Evolutionary conservation across 495 filamentous ascomycete species (phyloP), one percentile per base, ranked within the genome.

Genomic region (Aspergillus hancockii): DNA sequence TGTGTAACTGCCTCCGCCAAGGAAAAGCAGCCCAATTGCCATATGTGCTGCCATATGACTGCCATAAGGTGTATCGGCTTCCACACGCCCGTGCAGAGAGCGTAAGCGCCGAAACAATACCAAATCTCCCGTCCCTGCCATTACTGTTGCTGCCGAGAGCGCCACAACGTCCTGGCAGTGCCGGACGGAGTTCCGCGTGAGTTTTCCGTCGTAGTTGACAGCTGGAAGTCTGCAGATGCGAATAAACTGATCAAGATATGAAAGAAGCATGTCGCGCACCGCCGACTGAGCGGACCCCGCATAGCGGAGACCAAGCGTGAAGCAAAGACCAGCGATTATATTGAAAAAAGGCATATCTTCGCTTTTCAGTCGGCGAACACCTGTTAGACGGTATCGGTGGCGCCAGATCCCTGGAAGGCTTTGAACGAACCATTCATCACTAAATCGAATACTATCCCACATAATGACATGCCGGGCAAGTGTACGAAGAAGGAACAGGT

Each of bases 101-200:
- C 94, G 87, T 23, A 99, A 81, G 14, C 93, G 84, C n/a, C 95
- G 86, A 68, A 98, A 90, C n/a, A 96, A 84, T 14, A 79, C 71
- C 18, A 99, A 75, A 67, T 99, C 95, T 31, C 94, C 95, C 2
- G 90, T 97, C 13, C 94, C 94, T 16, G 94, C 92, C 93, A 97
- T 97, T 36, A 97, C 90, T 6, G 86, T 90, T 2, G 92, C 86
- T n/a, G 83, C 82, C 38, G 91, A 85, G 4, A 99, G 79, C 0
- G 89, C 89, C 14, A 96, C 69, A 19, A 92, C 75, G 66, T 97
- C 92, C 66, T 96, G 90, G 69, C 93, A 97, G 74, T 96, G 94
- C 41, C 90, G 84, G 18, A 90, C 87, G 7, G 93, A 93, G 53
- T 88, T 88, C 14, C 89, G 84, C 8, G 94, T 82, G 22, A 95